Percentiles rank a stretch among this genome's conserved stretches.
Evolutionary conservation across 1,284 basidiomycete genomes (phyloP).

Genomic region (Hypsizygus ulmarius): DNA sequence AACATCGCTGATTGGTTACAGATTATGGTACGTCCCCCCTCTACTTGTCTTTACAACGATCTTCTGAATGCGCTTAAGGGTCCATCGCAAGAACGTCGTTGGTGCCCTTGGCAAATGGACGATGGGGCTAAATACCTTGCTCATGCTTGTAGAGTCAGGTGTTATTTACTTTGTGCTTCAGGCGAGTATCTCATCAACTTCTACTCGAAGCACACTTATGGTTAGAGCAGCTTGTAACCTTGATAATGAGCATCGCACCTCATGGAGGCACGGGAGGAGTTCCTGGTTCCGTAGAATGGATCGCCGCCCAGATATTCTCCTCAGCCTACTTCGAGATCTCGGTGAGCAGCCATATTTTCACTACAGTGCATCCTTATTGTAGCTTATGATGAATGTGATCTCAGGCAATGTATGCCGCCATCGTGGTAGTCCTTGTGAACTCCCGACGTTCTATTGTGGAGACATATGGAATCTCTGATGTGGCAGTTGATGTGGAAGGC

Average conservation of each 20-base stretch:
- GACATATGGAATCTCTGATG: too few relatives aligned
- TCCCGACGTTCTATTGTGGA: background rate
- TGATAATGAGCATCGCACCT: background rate
- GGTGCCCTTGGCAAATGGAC: too few relatives aligned
- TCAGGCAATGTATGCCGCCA: slow-evolving; percentile 2
- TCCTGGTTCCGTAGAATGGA: background rate
- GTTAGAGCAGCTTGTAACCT: background rate
- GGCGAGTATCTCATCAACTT: background rate
- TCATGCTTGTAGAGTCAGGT: slow-evolving; percentile 1
- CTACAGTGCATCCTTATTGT: too few relatives aligned
- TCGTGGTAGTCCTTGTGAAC: background rate
- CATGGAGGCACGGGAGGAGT: background rate
- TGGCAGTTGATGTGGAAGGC: too few relatives aligned
- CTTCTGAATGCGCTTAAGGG: too few relatives aligned
- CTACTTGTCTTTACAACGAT: too few relatives aligned
- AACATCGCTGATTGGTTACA: background rate
- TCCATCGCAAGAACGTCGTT: too few relatives aligned
- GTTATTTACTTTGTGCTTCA: background rate
- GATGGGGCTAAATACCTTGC: background rate
- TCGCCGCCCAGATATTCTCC: background rate
- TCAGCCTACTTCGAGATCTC: background rate
- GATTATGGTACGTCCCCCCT: background rate
- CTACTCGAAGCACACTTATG: background rate
- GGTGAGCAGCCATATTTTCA: background rate
- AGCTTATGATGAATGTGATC: too few relatives aligned